Conservation (phyloP, 164 flowering plant genomes). For the Liriodendron chinense region DNA sequence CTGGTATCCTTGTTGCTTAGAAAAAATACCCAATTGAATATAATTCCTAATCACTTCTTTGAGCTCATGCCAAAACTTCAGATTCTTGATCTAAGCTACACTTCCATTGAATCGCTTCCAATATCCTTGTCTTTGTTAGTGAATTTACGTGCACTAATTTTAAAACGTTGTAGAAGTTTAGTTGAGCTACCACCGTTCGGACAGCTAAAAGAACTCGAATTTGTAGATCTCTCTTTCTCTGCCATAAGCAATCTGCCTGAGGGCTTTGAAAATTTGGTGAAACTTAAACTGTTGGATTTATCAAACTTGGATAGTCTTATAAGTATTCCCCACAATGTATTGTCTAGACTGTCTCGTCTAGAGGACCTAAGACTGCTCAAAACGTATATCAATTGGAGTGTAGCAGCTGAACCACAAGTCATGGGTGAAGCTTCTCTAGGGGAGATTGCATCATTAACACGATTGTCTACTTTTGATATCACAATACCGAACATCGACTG, state of each 20-base stretch:
- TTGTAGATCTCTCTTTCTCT: constrained; percentile 8
- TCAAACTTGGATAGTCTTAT: background rate
- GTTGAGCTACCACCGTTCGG: constrained; percentile 14
- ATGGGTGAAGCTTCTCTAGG: background rate
- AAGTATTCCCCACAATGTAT: background rate
- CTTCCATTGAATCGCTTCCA: constrained; percentile 22
- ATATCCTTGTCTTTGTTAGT: constrained; percentile 18
- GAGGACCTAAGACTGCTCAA: background rate
- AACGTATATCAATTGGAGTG: background rate
- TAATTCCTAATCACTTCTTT: constrained; percentile 20
- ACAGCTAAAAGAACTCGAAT: constrained; percentile 10
- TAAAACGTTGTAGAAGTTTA: constrained; percentile 1
- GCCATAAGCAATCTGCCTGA: constrained; percentile 2
- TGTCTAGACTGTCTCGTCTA: background rate
- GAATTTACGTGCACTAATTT: constrained; percentile 11
- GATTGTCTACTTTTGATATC: background rate
- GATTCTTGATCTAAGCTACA: constrained; percentile 25
- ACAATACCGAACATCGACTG: background rate
- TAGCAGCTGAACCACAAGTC: background rate
- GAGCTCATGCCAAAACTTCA: constrained; percentile 15
- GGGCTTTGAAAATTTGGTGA: constrained; percentile 10
- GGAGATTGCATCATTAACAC: background rate
- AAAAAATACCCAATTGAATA: background rate
- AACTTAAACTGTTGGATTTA: constrained; percentile 15
- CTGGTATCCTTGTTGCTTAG: constrained; percentile 18